Evolutionary conservation across 305 asterid genomes (phyloP), one percentile per base, ranked within the genome.

Genomic region (Plantago coronopus): DNA sequence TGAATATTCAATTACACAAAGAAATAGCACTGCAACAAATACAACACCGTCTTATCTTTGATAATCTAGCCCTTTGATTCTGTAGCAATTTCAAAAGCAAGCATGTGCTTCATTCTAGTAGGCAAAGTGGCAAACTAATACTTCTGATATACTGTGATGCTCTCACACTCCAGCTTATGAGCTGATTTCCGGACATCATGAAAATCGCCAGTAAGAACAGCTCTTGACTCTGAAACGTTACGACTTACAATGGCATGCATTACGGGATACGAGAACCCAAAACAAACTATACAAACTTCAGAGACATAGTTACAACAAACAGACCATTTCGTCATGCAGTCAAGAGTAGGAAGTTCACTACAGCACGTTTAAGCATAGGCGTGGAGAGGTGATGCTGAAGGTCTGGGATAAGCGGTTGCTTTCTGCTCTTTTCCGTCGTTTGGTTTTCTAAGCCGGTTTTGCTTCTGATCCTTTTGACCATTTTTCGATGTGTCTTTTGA

Each of bases 351-450:
- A 34, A 66, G 37, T 23, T 15, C 71, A 57, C 71, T 61, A 21
- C 62, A 20, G 9, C 3, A 38, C 51, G 14, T 25, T 47, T 17
- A 38, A 23, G 10, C 29, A 71, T 45, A 83, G 31, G 83, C 70
- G 54, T 63, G 68, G 23, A 77, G 83, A 5, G 51, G 51, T 25
- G 79, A 78, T 69, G 79, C 68, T n/a, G 82, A 69, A 42, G 95
- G 94, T 61, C 96, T 76, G 7, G 95, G 94, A 68, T 83, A 86
- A 34, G 71, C 54, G 1, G 67, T 55, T 16, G 58, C 42, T 37
- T 25, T 53, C 0, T 72, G 73, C 15, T 74, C 48, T 53, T 58
- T 81, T 48, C 74, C 63, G 8, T 70, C 69, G 15, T 55, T 72
- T 17, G 79, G 48, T 40, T 66, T 77, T 57, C 44, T 58, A 4